Evolutionary conservation across 805 yeast genomes (phyloP), one percentile per base, ranked within the genome.

Genomic region (Ascoidea asiatica): DNA sequence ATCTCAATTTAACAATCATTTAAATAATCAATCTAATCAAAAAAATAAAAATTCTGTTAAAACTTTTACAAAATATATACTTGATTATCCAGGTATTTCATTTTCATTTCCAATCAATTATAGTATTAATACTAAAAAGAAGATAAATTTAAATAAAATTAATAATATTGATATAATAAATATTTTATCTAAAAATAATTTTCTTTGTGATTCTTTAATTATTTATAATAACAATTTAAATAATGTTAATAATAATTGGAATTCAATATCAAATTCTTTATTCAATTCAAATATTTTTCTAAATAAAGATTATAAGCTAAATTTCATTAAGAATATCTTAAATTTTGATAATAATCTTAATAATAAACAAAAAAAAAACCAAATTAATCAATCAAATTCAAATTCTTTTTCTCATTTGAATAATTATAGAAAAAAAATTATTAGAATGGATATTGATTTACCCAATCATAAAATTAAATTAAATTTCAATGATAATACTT

Each of bases 71-170:
- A 48, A 52, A 35, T 75, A 74, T 50, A 55, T 64, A 13, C 60
- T 75, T 29, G 66, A 72, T 21, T 75, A 75, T 50, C 72, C 75
- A 1, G 81, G 81, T 0, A 63, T 75, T 6, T 61, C 72, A 1
- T 75, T 75, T 35, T 43, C 37, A 38, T 40, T 45, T 20, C 15
- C 22, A 5, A 35, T 46, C 15, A 18, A 42, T 4, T 33, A 42
- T 5, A 18, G 19, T 4, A 44, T 11, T 29, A 29, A 29, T 15
- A 8, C 8, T 11, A 11, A 11, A 8, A 15, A 29, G 35, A 11
- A 15, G 15, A 29, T 15, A 2, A 11, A 8, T 29, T 29, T 29
- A 15, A n/a, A n/a, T n/a, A n/a, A n/a, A n/a, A n/a, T n/a, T n/a
- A n/a, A n/a, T n/a, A n/a, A n/a, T n/a, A n/a, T n/a, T n/a, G n/a